Percentiles rank a stretch among this genome's conserved stretches.
These are phyloP conservation scores for Populus ilicifolia DNA, from an alignment of 345 rosid genomes.

Conservation along the genomic window DNA sequence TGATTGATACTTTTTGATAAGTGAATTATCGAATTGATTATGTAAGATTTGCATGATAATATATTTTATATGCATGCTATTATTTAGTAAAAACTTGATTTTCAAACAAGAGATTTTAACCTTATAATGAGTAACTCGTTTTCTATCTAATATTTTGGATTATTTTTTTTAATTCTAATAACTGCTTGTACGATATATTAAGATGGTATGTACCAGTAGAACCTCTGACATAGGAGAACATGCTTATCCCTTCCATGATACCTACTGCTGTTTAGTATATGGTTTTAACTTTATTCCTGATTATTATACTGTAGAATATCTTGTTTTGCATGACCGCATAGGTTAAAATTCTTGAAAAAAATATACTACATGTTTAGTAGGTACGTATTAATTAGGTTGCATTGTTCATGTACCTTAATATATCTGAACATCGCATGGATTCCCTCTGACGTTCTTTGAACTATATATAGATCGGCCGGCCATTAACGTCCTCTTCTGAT, in stretches of 20 bases:
- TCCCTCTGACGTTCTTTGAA: no score
- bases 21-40: no score
- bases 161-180: no score
- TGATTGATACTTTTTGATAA: no score
- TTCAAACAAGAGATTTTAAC: no score
- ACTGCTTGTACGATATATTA: background rate
- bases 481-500: background rate
- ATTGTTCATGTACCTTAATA: background rate
- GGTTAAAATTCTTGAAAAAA: background rate
- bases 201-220: background rate
- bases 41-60: no score
- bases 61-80: no score
- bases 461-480: background rate
- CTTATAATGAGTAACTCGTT: no score
- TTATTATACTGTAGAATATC: background rate
- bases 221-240: background rate
- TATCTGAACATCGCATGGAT: background rate
- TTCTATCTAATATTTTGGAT: no score
- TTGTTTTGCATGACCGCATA: background rate
- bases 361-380: background rate
- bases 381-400: background rate
- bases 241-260: constrained; percentile 4
- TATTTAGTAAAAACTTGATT: no score
- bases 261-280: background rate
- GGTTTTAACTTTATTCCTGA: background rate